These are phyloP conservation scores for Pichia insulana DNA, from an alignment of 805 yeast species.

Conservation along the genomic window DNA sequence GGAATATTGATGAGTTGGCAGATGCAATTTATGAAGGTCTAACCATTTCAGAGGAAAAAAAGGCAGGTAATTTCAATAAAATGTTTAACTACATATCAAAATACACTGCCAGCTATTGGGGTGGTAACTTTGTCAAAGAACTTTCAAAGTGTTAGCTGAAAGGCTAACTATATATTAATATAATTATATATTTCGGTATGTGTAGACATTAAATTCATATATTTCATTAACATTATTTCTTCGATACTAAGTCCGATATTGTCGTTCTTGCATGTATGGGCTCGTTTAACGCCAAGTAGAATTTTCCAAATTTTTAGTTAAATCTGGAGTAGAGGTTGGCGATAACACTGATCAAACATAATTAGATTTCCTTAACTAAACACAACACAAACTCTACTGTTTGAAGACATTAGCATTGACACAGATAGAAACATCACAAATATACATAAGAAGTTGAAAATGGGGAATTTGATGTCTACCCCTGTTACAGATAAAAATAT, in stretches of 20 bases:
- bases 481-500: conserved; percentile 64
- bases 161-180: background rate
- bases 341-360: no score
- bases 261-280: no score
- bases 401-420: no score
- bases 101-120: conserved; percentile 96
- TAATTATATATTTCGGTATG: background rate
- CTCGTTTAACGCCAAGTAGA: no score
- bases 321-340: no score
- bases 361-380: no score
- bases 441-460: conserved; percentile 15
- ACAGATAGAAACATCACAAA: background rate
- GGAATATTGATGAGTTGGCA: conserved; percentile 94
- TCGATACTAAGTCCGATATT: no score
- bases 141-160: conserved; percentile 25
- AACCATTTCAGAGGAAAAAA: conserved; percentile 78
- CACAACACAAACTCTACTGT: no score
- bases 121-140: conserved; percentile 89
- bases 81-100: conserved; percentile 82
- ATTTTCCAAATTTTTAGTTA: no score
- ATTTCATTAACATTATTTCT: no score
- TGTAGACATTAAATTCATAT: no score
- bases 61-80: conserved; percentile 67
- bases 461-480: conserved; percentile 72
- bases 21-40: conserved; percentile 80